These are phyloP conservation scores for Euphorbia corollata DNA, from an alignment of 441 rosid genomes.

Conservation along the genomic window DNA sequence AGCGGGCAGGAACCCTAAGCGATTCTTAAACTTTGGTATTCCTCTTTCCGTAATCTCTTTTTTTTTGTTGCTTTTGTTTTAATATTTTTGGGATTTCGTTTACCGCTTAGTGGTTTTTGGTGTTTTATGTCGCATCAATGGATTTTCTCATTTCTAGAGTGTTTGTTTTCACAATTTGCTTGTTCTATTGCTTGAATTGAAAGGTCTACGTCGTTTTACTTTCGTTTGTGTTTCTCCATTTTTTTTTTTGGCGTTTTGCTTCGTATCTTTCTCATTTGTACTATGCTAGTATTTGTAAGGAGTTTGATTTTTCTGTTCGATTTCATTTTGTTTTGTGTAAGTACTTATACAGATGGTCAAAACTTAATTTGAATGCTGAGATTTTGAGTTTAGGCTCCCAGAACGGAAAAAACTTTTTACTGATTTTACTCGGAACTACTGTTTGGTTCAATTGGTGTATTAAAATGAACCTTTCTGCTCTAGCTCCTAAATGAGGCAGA, in stretches of 20 bases:
- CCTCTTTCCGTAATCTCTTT: background rate
- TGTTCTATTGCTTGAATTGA: background rate
- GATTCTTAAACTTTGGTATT: background rate
- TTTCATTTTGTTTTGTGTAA: background rate
- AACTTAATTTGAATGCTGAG: background rate
- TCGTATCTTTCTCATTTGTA: background rate
- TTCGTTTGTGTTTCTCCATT: background rate
- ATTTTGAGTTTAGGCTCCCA: background rate
- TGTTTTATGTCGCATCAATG: background rate
- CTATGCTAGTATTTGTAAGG: background rate
- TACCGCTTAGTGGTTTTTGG: background rate
- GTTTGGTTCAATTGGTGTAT: background rate
- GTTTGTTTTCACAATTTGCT: background rate
- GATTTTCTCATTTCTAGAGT: background rate
- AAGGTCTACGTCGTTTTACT: background rate
- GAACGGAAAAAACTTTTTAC: background rate
- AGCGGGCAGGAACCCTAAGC: background rate
- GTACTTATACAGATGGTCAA: no score
- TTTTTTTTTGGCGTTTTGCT: background rate
- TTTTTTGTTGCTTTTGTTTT: background rate
- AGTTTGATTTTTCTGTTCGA: background rate
- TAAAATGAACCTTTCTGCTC: background rate
- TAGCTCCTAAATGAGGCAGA: constrained; percentile 59
- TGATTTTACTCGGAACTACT: background rate
- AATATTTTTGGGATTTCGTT: background rate